Conservation (phyloP, 192 early-diverging fungal genomes). For the Entomortierella beljakovae region DNA sequence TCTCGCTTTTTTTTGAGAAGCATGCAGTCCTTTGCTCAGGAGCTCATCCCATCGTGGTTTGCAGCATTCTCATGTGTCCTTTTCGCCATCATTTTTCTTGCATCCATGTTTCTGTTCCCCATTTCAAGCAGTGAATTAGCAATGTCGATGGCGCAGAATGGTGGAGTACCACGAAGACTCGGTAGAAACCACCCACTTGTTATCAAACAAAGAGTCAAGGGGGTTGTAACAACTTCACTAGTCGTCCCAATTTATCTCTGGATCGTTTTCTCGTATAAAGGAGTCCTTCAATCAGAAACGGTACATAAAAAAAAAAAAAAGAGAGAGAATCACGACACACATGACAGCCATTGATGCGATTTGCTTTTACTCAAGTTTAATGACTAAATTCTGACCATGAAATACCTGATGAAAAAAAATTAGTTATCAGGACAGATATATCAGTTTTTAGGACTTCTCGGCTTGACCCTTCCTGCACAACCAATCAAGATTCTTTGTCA, state of each 20-base stretch:
- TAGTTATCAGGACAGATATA: neutral
- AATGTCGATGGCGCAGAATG: no score
- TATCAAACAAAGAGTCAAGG: conserved; percentile 62
- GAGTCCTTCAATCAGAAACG: conserved; percentile 13
- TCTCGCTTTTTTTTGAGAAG: no score
- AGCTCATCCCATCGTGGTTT: conserved; percentile 28
- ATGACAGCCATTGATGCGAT: no score
- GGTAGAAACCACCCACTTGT: conserved; percentile 66
- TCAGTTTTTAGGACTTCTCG: conserved; percentile 32
- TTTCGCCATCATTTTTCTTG: conserved; percentile 65
- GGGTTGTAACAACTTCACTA: conserved; percentile 55
- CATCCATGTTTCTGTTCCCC: conserved; percentile 54
- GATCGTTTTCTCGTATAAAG: conserved; percentile 20
- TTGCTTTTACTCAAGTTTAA: no score
- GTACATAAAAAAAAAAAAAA: conserved; percentile 9
- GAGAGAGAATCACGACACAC: neutral
- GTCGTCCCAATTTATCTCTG: conserved; percentile 52
- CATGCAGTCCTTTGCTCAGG: neutral
- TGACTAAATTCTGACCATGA: no score
- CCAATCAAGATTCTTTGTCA: conserved; percentile 27
- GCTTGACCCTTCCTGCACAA: conserved; percentile 38
- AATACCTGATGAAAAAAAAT: no score
- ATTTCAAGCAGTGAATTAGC: neutral
- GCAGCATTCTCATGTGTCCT: conserved; percentile 59
- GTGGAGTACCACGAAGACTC: neutral